These are phyloP conservation scores for Pythium sukuiense DNA, from an alignment of 352 stramenopile species.

Conservation along the genomic window DNA sequence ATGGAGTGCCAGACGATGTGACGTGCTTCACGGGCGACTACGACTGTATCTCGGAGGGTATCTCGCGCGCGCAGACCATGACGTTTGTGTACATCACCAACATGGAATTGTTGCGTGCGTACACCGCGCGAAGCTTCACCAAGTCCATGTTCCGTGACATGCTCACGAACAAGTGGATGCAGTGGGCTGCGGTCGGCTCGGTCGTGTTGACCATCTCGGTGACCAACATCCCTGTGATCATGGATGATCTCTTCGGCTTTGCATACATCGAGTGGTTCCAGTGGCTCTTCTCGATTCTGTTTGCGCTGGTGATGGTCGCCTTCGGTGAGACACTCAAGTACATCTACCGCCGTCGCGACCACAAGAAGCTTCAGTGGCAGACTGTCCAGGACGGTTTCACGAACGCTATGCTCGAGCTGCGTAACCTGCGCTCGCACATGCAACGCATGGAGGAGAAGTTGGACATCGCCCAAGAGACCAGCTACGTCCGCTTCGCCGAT, in stretches of 20 bases:
- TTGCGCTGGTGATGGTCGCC: constrained; percentile 63
- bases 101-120: constrained; percentile 73
- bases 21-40: constrained; percentile 53
- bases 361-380: constrained; percentile 36
- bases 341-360: constrained; percentile 58
- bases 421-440: constrained; percentile 54
- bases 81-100: constrained; percentile 78
- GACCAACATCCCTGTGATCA: constrained; percentile 69
- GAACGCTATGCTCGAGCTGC: constrained; percentile 55
- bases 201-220: constrained; percentile 60
- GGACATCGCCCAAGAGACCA: constrained; percentile 47
- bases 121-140: constrained; percentile 76
- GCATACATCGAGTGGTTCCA: constrained; percentile 70
- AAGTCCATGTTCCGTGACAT: constrained; percentile 72
- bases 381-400: constrained; percentile 45
- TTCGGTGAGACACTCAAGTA: constrained; percentile 75
- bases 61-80: constrained; percentile 69
- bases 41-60: constrained; percentile 63
- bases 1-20: constrained; percentile 38
- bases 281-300: constrained; percentile 71
- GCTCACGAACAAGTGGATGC: constrained; percentile 82
- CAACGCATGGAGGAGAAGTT: constrained; percentile 63
- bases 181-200: constrained; percentile 62
- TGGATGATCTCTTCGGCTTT: constrained; percentile 70
- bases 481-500: constrained; percentile 33